Base-by-base conservation (phyloP, 306 rosid species). In the Pyrus pyrifolia region DNA sequence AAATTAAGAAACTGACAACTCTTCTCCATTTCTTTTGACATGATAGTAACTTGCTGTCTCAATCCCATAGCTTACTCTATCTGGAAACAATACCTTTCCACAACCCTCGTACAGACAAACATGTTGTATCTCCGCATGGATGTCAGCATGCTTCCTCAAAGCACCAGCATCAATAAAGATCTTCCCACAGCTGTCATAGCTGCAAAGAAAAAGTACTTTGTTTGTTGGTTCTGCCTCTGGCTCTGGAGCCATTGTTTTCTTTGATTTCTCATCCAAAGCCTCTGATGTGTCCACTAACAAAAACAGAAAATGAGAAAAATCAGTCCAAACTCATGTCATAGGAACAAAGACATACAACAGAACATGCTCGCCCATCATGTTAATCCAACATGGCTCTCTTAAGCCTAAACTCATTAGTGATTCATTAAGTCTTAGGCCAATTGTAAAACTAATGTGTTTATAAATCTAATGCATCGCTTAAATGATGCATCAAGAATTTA, bases 171-270 rank as follows among this genome's bases (percentile, higher is more conserved):
- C 99, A 71, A 92, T 92, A 75, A 96, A 96, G 74, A 98, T 91
- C 89, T 92, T 92, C 68, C 99, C 99, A 70, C 99, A 96, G 79
- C 92, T 86, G 69, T 96, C 97, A 60, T 87, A 91, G 90, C 99
- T 96, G 88, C 98, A 96, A 42, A 96, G 96, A 76, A 96, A 96
- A 80, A 96, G 99, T 27, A 96, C 99, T 89, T 96, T 96, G 46
- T 97, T 96, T 7, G 97, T 92, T 76, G 99, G 98, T 79, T 96
- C 98, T 22, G 98, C 96, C 82, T 95, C 99, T 73, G 93, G 97
- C 77, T 92, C 97, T 49, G 96, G 92, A 25, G 81, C 77, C 57
- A 85, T 80, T 12, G 93, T 85, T 74, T 90, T 94, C 61, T 84
- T 91, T 66, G 74, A 84, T 82, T 83, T 96, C 83, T 92, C 99